A percentile compares a stretch with the other conserved stretches of the same genome.
These are phyloP conservation scores for Peronospora farinosa DNA, from an alignment of 352 stramenopile genomes.

Conservation along the genomic window DNA sequence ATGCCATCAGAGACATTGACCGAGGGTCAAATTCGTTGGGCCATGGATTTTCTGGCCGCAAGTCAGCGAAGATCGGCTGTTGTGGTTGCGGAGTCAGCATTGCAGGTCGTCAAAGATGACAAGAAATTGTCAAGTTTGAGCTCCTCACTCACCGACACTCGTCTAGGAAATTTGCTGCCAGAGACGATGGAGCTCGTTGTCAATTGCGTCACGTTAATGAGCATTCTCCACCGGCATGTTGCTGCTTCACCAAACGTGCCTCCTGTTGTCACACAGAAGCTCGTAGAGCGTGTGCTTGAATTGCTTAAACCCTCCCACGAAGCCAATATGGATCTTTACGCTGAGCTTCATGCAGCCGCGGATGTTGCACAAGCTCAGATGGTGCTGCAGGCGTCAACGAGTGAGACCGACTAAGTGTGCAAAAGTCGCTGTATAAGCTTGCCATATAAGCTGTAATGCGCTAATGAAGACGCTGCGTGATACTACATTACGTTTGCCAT, in stretches of 20 bases:
- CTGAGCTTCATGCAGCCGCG: constrained; percentile 34
- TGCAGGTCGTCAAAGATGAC: constrained; percentile 21
- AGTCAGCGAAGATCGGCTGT: constrained; percentile 37
- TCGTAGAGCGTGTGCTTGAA: constrained; percentile 58
- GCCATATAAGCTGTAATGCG: too few species aligned
- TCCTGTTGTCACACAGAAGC: constrained; percentile 47
- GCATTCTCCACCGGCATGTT: constrained; percentile 33
- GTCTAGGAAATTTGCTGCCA: constrained; percentile 16
- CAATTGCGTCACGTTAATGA: constrained; percentile 54
- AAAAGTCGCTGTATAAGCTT: too few species aligned
- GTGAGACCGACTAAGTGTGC: constrained; percentile 9
- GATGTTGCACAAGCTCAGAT: constrained; percentile 36
- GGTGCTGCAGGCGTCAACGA: constrained; percentile 10
- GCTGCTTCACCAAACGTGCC: constrained; percentile 30
- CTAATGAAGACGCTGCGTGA: too few species aligned
- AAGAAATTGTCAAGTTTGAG: constrained; percentile 5
- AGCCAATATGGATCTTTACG: constrained; percentile 60
- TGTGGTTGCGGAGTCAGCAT: constrained; percentile 21
- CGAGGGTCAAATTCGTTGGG: constrained; percentile 59
- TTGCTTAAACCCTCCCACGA: constrained; percentile 44
- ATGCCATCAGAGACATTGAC: constrained; percentile 26
- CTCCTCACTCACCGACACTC: not conserved
- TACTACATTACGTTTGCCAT: too few species aligned
- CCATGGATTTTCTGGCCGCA: constrained; percentile 44
- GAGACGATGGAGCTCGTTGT: constrained; percentile 48